Conservation (phyloP, 768 basidiomycete genomes). For the Phanerochaete carnosa region DNA sequence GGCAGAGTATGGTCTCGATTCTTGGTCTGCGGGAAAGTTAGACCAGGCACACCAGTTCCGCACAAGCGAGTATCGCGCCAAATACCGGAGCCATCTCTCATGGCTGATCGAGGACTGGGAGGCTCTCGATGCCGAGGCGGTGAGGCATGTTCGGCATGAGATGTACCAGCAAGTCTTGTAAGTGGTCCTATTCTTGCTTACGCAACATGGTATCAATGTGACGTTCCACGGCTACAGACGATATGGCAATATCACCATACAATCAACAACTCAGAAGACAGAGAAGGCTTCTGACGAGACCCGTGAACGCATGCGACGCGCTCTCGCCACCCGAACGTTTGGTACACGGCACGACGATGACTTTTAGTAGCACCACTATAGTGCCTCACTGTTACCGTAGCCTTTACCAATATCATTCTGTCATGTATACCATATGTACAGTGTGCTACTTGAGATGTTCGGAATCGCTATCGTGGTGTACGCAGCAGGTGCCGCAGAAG, state of each 20-base stretch:
- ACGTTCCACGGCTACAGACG: not conserved
- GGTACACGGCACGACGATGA: no score
- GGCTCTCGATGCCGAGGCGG: not conserved
- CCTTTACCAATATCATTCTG: no score
- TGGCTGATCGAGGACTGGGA: not conserved
- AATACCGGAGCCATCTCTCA: not conserved
- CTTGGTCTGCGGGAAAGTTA: not conserved
- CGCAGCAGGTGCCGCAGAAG: no score
- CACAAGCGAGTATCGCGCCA: not conserved
- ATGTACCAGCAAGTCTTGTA: conserved; percentile 1
- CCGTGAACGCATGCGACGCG: not conserved
- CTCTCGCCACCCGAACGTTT: no score
- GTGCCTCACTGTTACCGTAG: no score
- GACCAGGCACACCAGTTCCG: not conserved
- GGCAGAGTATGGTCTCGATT: not conserved
- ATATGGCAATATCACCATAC: not conserved
- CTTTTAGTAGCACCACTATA: no score
- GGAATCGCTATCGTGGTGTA: no score
- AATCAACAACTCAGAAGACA: not conserved
- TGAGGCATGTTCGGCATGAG: not conserved
- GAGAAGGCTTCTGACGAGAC: not conserved
- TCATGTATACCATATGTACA: no score
- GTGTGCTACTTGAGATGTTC: no score
- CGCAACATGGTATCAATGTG: not conserved
- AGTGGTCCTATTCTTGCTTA: not conserved